Base-by-base conservation (phyloP, 331 rosid genomes). In the Spiraea crenata region DNA sequence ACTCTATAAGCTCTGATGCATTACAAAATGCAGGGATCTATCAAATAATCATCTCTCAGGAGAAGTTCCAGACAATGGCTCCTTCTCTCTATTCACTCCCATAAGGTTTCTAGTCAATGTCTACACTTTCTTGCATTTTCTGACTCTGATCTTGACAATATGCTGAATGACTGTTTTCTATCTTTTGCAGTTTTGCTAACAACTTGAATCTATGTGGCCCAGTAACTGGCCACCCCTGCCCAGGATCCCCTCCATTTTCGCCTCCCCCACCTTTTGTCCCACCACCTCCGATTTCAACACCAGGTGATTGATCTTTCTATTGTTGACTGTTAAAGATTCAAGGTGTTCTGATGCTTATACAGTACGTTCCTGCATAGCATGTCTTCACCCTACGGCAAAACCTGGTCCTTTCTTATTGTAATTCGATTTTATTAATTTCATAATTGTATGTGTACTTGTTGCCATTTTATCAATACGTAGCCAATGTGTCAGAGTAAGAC, bases 261-360 rank as follows among this genome's bases (percentile, higher is more conserved):
- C 99, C 99, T 68, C 99, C 99, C 70, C 99, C 99, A 5, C 99
- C 99, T 12, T 91, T 93, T 86, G 89, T 91, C 9, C 99, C 96
- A 58, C 97, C 99, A 15, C 86, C 99, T 5, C 95, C 99, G 45
- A 82, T 87, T 62, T 77, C 99, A 74, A 58, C 79, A 45, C 97
- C 95, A 77, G 97, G 99, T 93, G 82, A 82, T 74, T 90, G 78
- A 81, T 72, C 34, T 45, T 77, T 57, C 47, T 70, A 37, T 67
- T 67, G 11, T 54, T 75, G 46, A 72, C 40, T 55, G 13, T 63
- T 64, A 7, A 16, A 61, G 46, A 19, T 42, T 47, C 19, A 25
- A 11, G 50, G 63, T 42, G 17, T 60, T 64, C 2, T 71, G 81
- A 63, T 45, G 11, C 37, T 37, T 45, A 20, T 59, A 35, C 66